A percentile compares a stretch with the other conserved stretches of the same genome.
These are phyloP conservation scores for Mycena floridula DNA, from an alignment of 768 basidiomycete species.

Conservation along the genomic window DNA sequence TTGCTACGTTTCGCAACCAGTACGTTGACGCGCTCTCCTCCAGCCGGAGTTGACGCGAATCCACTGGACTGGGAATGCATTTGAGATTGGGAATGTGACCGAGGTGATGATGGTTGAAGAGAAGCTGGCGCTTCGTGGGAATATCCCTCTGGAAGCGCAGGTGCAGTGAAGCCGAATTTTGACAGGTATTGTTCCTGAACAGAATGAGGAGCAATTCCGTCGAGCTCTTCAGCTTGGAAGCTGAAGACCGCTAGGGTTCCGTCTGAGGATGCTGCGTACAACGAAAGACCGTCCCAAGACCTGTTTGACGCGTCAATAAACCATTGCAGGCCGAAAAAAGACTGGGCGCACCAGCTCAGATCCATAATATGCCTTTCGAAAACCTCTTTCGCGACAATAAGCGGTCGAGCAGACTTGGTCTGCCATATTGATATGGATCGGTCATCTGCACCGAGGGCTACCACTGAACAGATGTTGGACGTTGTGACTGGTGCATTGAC, in stretches of 20 bases:
- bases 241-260: slow-evolving; percentile 88
- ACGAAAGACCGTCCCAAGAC: slow-evolving; percentile 87
- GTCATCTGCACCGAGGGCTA: slow-evolving; percentile 92
- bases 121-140: slow-evolving; percentile 40
- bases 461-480: slow-evolving; percentile 84
- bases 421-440: slow-evolving; percentile 95
- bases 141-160: slow-evolving; percentile 65
- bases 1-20: slow-evolving; percentile 67
- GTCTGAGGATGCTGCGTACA: slow-evolving; percentile 95
- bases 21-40: slow-evolving; percentile 61
- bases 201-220: slow-evolving; percentile 69
- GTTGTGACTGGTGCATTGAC: slow-evolving; percentile 61
- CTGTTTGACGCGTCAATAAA: slow-evolving; percentile 31
- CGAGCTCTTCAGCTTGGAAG: slow-evolving; percentile 75
- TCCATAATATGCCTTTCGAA: slow-evolving; percentile 96
- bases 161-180: slow-evolving; percentile 70
- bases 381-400: slow-evolving; percentile 90
- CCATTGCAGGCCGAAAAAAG: neutral
- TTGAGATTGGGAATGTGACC: slow-evolving; percentile 25
- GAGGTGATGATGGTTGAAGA: slow-evolving; percentile 6
- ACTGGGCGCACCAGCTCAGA: slow-evolving; percentile 72
- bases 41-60: slow-evolving; percentile 15
- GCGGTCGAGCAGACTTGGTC: slow-evolving; percentile 83
- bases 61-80: neutral
- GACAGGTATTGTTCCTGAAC: slow-evolving; percentile 76